Percentiles rank a stretch among this genome's conserved stretches.
These are phyloP conservation scores for Talaromyces sp. DNA, from an alignment of 2,329 filamentous ascomycete species.

Conservation along the genomic window DNA sequence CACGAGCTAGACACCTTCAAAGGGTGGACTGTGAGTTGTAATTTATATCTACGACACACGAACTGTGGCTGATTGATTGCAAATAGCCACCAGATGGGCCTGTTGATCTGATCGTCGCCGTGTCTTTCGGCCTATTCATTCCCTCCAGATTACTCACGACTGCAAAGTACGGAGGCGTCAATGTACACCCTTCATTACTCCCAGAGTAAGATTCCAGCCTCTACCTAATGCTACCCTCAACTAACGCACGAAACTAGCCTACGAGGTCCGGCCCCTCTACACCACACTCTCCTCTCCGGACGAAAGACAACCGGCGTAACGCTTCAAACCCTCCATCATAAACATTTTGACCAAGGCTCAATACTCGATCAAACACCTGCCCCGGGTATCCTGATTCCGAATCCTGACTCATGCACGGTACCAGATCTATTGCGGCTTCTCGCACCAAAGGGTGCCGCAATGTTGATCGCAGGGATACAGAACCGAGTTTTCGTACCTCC, in stretches of 20 bases:
- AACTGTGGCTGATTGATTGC: not conserved
- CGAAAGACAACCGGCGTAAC: constrained; percentile 67
- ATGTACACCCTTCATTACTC: constrained; percentile 87
- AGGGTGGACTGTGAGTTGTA: constrained; percentile 64
- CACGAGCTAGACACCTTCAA: constrained; percentile 80
- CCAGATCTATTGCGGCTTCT: constrained; percentile 53
- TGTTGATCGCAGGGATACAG: constrained; percentile 66
- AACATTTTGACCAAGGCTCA: constrained; percentile 72
- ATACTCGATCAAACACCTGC: constrained; percentile 67
- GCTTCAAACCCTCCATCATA: constrained; percentile 78
- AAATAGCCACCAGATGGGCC: constrained; percentile 52
- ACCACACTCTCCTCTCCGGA: constrained; percentile 70
- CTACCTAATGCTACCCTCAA: not conserved
- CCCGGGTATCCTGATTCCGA: constrained; percentile 54
- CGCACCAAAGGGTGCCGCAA: constrained; percentile 61
- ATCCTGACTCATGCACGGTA: constrained; percentile 47
- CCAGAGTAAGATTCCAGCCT: constrained; percentile 59
- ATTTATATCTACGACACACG: not conserved
- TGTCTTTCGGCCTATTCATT: constrained; percentile 90
- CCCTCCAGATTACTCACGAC: constrained; percentile 68
- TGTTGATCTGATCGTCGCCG: constrained; percentile 79
- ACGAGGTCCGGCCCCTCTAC: constrained; percentile 79
- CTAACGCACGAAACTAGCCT: constrained; percentile 51
- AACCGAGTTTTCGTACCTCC: constrained; percentile 64
- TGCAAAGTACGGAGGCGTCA: constrained; percentile 80